Evolutionary conservation across 2,329 filamentous ascomycete species (phyloP).

Genomic region (Calonectria pseudoturangicola): DNA sequence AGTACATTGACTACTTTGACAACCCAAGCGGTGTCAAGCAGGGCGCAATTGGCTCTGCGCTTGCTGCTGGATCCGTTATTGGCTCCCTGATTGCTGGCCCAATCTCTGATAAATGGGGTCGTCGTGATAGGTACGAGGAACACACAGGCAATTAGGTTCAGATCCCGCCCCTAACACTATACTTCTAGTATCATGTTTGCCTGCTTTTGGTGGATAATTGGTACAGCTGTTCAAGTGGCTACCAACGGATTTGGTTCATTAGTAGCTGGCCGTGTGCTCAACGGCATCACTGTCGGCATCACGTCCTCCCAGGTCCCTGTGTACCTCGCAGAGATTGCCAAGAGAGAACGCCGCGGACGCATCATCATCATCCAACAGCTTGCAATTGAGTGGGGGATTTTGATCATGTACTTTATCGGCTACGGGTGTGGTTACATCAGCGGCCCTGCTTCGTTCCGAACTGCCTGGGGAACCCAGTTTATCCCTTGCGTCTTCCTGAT

Average conservation of each 20-base stretch:
- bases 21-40: constrained; percentile 38
- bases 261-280: constrained; percentile 34
- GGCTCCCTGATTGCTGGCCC: constrained; percentile 35
- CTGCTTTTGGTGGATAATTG: constrained; percentile 6
- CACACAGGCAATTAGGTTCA: neutral
- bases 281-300: constrained; percentile 36
- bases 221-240: constrained; percentile 16
- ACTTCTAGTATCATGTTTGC: constrained; percentile 7
- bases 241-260: constrained; percentile 36
- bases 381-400: constrained; percentile 61
- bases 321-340: constrained; percentile 41
- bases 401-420: constrained; percentile 80
- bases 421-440: constrained; percentile 76
- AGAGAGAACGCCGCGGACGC: constrained; percentile 40
- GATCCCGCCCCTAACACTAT: neutral
- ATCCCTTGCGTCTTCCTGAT: constrained; percentile 75
- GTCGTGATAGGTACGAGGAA: neutral
- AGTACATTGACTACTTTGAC: constrained; percentile 43
- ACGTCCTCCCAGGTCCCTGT: constrained; percentile 41
- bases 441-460: constrained; percentile 74
- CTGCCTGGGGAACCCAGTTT: constrained; percentile 79
- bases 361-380: constrained; percentile 45
- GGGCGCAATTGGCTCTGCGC: constrained; percentile 39
- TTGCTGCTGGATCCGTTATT: constrained; percentile 40
- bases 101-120: constrained; percentile 33